Evolutionary conservation across 805 yeast species (phyloP), one percentile per base, ranked within the genome.

Genomic region (Blastobotrys mokoenaii): DNA sequence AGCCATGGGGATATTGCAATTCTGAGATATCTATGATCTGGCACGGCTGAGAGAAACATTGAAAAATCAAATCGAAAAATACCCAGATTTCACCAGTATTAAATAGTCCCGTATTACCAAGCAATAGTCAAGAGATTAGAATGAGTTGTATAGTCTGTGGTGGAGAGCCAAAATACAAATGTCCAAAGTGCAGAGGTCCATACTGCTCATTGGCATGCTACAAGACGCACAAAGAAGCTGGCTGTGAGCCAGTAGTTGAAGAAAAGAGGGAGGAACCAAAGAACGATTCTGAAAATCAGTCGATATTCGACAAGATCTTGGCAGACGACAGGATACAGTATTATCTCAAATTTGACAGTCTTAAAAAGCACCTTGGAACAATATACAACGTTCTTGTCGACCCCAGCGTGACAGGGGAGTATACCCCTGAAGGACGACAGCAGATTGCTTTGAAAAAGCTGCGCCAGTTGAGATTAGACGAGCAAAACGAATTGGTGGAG

Each of bases 401-500:
- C 48, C 66, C 74, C 1, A 53, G 57, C 1, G 44, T 76, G 1
- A 66, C 81, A 2, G 70, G 71, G 9, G 84, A 79, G 51, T 63
- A 65, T 17, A 69, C 71, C 15, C 47, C 60, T 8, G 86, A 80
- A 18, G 79, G 80, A 16, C 62, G 84, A 31, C 51, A 65, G 18
- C 80, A 74, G 20, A 70, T 82, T 10, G 84, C 84, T 1, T 72
- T 78, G 49, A 71, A 76, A 52, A 79, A 82, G 52, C 64, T 85
- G 8, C 68, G 76, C 6, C 77, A 76, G 44, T 63, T 85, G 12
- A 63, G 95, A 30, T 58, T 56, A 2, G 45, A 68, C 0, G 86
- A 84, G 52, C 76, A 74, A 41, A 85, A 85, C 56, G 77, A 68
- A 49, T 62, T 80, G 18, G 77, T 85, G 3, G 89, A 84, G 58